phyloP scores from a whole-genome alignment of 176 grass and related monocot genomes.

The Tillandsia leiboldiana region DNA sequence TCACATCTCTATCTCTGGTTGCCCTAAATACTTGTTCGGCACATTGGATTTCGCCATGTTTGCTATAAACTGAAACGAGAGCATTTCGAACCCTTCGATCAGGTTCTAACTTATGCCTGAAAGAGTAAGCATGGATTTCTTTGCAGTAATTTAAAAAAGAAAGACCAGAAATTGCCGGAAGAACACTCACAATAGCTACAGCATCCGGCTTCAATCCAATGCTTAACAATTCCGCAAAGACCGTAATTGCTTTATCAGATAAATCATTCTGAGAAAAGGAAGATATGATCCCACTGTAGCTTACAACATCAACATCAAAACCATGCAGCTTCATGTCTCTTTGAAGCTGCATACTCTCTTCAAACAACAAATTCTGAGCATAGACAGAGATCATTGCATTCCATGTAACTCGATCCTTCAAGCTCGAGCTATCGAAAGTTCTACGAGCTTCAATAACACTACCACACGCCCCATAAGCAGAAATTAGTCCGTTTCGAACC shows the following conservation, averaged over 20 bases:
- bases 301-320: conserved; percentile 13
- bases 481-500: conserved; percentile 17
- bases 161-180: conserved; percentile 19
- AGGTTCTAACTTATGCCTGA: conserved; percentile 8
- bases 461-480: conserved; percentile 18
- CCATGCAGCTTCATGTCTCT: conserved; percentile 11
- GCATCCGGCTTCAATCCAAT: conserved; percentile 17
- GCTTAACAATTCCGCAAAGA: conserved; percentile 15
- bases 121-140: conserved; percentile 17
- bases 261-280: conserved; percentile 18
- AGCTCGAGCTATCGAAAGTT: conserved; percentile 4
- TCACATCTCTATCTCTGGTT: conserved; percentile 17
- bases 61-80: conserved; percentile 21
- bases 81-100: conserved; percentile 18
- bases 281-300: conserved; percentile 27
- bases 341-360: conserved; percentile 21
- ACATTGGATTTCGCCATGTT: conserved; percentile 8
- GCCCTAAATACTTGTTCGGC: conserved; percentile 3
- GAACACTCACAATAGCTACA: conserved; percentile 12
- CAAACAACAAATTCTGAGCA: conserved; percentile 16
- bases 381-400: conserved; percentile 21
- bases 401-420: conserved; percentile 15
- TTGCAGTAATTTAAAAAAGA: conserved; percentile 8
- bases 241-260: neutral
- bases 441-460: conserved; percentile 2